These are phyloP conservation scores for Phytophthora hibernalis DNA, from an alignment of 352 stramenopile genomes.

Conservation along the genomic window DNA sequence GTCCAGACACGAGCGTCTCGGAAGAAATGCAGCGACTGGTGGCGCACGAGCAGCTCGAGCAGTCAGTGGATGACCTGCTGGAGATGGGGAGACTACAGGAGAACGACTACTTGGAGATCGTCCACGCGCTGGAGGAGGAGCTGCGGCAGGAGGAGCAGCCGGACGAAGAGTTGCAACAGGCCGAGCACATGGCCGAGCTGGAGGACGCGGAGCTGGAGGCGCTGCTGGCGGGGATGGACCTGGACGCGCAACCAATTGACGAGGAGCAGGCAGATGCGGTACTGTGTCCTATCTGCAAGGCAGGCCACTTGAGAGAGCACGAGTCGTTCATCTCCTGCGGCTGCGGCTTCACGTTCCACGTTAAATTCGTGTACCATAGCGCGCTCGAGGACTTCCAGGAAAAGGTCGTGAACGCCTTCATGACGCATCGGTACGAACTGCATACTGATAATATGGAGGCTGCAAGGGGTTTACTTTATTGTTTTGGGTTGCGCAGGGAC, in stretches of 20 bases:
- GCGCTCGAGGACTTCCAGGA: conserved; percentile 72
- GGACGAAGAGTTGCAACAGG: conserved; percentile 48
- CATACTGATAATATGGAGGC: not conserved
- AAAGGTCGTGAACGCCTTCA: conserved; percentile 59
- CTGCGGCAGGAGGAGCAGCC: conserved; percentile 58
- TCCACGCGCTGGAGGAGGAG: conserved; percentile 76
- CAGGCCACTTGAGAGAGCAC: conserved; percentile 40
- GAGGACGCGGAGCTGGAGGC: conserved; percentile 76
- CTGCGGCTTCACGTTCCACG: conserved; percentile 63
- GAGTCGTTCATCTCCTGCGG: conserved; percentile 40
- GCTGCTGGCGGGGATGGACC: conserved; percentile 69
- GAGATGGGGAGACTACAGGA: conserved; percentile 62
- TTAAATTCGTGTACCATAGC: conserved; percentile 57
- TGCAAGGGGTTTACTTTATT: conserved; percentile 4
- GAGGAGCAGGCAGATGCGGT: not conserved
- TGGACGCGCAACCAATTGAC: conserved; percentile 25
- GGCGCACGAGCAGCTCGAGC: conserved; percentile 44
- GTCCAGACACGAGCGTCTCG: conserved; percentile 60
- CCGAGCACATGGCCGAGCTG: conserved; percentile 69
- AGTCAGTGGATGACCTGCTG: conserved; percentile 74
- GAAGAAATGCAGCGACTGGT: conserved; percentile 74
- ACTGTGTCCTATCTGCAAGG: conserved; percentile 62
- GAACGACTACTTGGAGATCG: conserved; percentile 78
- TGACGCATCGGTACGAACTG: conserved; percentile 59
- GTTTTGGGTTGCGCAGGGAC: conserved; percentile 38